Conservation (phyloP, 805 yeast species). For the Grigorovia jiainica region DNA sequence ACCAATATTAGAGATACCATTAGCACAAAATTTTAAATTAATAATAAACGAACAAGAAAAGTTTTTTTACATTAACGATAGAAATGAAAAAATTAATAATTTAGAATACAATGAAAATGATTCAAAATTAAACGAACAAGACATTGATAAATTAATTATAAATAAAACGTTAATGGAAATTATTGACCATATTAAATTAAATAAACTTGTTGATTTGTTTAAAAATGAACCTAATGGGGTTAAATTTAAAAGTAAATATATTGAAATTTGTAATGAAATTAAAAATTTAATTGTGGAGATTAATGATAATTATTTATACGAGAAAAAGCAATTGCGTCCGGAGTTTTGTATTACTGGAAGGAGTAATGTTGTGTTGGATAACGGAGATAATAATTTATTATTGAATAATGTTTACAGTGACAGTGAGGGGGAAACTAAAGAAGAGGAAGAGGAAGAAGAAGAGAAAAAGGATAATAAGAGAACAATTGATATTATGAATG, state of each 20-base stretch:
- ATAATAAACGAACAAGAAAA: slow-evolving; percentile 35
- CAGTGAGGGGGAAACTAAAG: slow-evolving; percentile 6
- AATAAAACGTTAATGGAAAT: slow-evolving; percentile 14
- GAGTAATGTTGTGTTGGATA: too few species aligned
- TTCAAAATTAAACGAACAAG: background rate
- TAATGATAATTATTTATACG: background rate
- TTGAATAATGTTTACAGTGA: too few species aligned
- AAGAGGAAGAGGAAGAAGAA: background rate
- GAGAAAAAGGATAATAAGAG: slow-evolving; percentile 7
- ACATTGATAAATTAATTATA: too few species aligned
- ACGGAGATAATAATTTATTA: too few species aligned
- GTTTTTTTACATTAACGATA: slow-evolving; percentile 32
- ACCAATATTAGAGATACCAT: slow-evolving; percentile 12
- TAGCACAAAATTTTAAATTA: slow-evolving; percentile 33
- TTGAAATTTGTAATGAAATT: slow-evolving; percentile 11
- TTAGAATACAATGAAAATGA: slow-evolving; percentile 27
- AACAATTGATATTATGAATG: too few species aligned
- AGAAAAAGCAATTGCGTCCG: background rate
- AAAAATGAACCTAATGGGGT: slow-evolving; percentile 12
- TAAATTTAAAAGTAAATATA: slow-evolving; percentile 10
- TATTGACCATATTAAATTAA: slow-evolving; percentile 23
- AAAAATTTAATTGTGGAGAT: slow-evolving; percentile 9
- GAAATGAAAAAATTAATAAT: slow-evolving; percentile 15
- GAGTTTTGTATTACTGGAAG: too few species aligned
- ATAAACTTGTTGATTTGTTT: slow-evolving; percentile 17